A percentile compares a stretch with the other conserved stretches of the same genome.
Evolutionary conservation across 208 protist genomes (phyloP).

Genomic region (Porcisia deanei): DNA sequence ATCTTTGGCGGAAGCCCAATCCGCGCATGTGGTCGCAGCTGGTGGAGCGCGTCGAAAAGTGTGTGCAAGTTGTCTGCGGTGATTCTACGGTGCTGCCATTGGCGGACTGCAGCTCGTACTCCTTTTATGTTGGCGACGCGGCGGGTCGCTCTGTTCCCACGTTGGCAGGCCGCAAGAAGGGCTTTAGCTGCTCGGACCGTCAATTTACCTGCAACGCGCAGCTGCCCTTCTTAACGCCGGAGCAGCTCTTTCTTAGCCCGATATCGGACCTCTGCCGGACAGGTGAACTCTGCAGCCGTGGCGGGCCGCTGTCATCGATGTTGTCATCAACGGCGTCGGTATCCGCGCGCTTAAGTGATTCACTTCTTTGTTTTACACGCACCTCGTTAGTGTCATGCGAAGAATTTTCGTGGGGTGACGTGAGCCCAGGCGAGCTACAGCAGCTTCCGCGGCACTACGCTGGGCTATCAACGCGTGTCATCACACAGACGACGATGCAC

Average conservation of each 20-base stretch:
- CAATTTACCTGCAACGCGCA: conserved; percentile 89
- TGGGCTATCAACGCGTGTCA: conserved; percentile 25
- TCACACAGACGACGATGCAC: conserved; percentile 22
- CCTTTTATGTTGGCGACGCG: conserved; percentile 94
- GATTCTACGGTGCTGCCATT: background rate
- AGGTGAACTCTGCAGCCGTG: background rate
- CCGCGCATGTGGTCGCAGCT: conserved; percentile 87
- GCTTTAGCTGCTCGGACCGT: conserved; percentile 91
- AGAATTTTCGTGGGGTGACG: conserved; percentile 50
- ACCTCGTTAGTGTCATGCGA: background rate
- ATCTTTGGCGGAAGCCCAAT: conserved; percentile 91
- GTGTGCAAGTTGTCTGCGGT: conserved; percentile 1
- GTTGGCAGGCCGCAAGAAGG: conserved; percentile 79
- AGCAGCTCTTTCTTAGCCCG: conserved; percentile 74
- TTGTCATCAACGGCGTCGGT: background rate
- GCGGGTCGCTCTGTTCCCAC: conserved; percentile 71
- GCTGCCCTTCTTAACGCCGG: conserved; percentile 91
- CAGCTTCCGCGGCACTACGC: conserved; percentile 54
- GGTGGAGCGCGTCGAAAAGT: conserved; percentile 38
- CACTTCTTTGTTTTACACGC: conserved; percentile 9
- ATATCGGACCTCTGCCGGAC: conserved; percentile 22
- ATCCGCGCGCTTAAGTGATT: conserved; percentile 16
- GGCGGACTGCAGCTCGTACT: conserved; percentile 35
- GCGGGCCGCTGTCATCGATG: background rate
- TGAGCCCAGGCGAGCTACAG: conserved; percentile 49